These are phyloP conservation scores for Blastobotrys muscicola DNA, from an alignment of 805 yeast species.

Conservation along the genomic window DNA sequence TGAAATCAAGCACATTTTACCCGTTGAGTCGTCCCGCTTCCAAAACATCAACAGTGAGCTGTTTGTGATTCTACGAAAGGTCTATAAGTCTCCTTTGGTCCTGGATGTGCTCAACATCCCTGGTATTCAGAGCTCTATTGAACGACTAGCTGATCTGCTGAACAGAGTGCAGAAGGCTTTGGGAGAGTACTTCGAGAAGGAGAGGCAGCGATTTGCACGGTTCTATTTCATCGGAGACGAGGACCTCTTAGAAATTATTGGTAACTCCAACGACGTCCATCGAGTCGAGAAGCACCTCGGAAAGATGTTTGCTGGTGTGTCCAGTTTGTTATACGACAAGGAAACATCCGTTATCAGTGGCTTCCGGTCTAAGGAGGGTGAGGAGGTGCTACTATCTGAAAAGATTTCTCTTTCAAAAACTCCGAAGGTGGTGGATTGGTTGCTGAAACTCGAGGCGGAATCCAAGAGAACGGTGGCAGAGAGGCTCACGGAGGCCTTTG, in stretches of 20 bases:
- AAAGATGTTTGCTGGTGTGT: slow-evolving; percentile 65
- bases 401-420: slow-evolving; percentile 37
- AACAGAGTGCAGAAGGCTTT: slow-evolving; percentile 53
- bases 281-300: slow-evolving; percentile 49
- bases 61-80: slow-evolving; percentile 39
- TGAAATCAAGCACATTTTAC: slow-evolving; percentile 55
- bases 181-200: slow-evolving; percentile 69
- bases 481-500: slow-evolving; percentile 27
- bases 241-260: slow-evolving; percentile 74
- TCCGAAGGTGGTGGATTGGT: slow-evolving; percentile 51
- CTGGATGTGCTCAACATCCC: slow-evolving; percentile 45
- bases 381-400: slow-evolving; percentile 34
- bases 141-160: slow-evolving; percentile 47
- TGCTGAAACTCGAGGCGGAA: slow-evolving; percentile 46
- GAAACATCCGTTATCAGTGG: slow-evolving; percentile 33
- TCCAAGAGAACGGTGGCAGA: slow-evolving; percentile 40
- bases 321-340: slow-evolving; percentile 31
- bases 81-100: slow-evolving; percentile 40
- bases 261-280: slow-evolving; percentile 42
- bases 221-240: slow-evolving; percentile 87
- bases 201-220: slow-evolving; percentile 68
- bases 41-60: slow-evolving; percentile 54
- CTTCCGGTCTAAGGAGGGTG: slow-evolving; percentile 59
- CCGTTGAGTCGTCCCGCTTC: slow-evolving; percentile 61
- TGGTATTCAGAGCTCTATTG: slow-evolving; percentile 39